phyloP scores from a whole-genome alignment of 225 moss, liverwort and hornwort genomes.

The Sphagnum tenellum region DNA sequence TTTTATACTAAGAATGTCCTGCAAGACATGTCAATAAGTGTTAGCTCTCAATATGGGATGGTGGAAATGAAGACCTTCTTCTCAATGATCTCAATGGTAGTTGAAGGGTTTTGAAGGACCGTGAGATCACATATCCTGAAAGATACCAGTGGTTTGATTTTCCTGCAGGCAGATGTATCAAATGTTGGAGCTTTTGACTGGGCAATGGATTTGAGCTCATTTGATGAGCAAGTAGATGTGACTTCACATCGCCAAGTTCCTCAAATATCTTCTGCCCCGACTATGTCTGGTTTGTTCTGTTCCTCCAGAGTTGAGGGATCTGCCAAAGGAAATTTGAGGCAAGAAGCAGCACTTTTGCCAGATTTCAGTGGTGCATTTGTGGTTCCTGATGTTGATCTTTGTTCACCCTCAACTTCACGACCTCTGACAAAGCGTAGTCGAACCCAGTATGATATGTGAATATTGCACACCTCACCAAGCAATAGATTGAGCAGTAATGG shows the following conservation, averaged over 20 bases:
- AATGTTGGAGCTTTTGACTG: slow-evolving; percentile 45
- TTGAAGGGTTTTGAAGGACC: too few relatives aligned
- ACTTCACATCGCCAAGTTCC: slow-evolving; percentile 44
- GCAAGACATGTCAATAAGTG: too few relatives aligned
- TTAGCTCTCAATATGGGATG: too few relatives aligned
- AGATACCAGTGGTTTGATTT: not conserved
- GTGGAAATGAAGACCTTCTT: too few relatives aligned
- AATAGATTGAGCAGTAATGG: too few relatives aligned
- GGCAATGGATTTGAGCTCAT: slow-evolving; percentile 39
- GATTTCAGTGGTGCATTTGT: slow-evolving; percentile 41
- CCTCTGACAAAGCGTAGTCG: slow-evolving; percentile 27
- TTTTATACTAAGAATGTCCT: too few relatives aligned
- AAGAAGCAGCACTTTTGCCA: slow-evolving; percentile 14
- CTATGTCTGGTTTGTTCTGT: slow-evolving; percentile 6
- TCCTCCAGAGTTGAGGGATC: slow-evolving; percentile 4
- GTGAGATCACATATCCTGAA: too few relatives aligned
- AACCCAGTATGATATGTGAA: not conserved
- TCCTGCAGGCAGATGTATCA: slow-evolving; percentile 29
- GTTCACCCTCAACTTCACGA: slow-evolving; percentile 29
- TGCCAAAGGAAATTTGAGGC: slow-evolving; percentile 38
- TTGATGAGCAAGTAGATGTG: slow-evolving; percentile 44
- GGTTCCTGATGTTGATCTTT: slow-evolving; percentile 51
- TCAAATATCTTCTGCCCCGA: slow-evolving; percentile 18
- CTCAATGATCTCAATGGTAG: too few relatives aligned
- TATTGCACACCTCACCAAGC: too few relatives aligned